A percentile compares a stretch with the other conserved stretches of the same genome.
These are phyloP conservation scores for Aureobasidium lini DNA, from an alignment of 2,329 filamentous ascomycete species.

Conservation along the genomic window DNA sequence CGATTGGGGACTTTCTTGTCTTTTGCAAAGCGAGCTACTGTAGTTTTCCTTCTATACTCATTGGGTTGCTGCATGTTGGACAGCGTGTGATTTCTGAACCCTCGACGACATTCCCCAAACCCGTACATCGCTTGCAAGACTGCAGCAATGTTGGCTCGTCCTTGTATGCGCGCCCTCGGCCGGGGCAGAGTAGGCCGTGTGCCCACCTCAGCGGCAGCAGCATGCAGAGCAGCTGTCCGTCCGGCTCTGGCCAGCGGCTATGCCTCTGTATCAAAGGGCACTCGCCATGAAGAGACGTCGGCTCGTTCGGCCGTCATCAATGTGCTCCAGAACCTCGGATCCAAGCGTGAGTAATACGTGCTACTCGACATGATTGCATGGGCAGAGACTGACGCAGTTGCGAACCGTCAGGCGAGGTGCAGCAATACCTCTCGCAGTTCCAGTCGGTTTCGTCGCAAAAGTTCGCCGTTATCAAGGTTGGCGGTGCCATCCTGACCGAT, in stretches of 20 bases:
- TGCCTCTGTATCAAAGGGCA: constrained; percentile 23
- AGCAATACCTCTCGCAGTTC: constrained; percentile 97
- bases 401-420: constrained; percentile 51
- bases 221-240: constrained; percentile 8
- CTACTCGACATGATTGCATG: not conserved
- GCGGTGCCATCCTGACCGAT: constrained; percentile 90
- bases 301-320: constrained; percentile 79
- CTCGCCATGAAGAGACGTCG: constrained; percentile 44
- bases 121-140: not conserved
- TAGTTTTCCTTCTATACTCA: not conserved
- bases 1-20: not conserved
- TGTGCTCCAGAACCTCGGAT: constrained; percentile 90
- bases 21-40: not conserved
- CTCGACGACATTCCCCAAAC: not conserved
- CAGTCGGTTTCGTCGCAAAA: constrained; percentile 93
- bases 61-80: constrained; percentile 13
- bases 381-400: not conserved
- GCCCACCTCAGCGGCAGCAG: not conserved
- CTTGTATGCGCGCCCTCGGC: constrained; percentile 9
- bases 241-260: constrained; percentile 16
- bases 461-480: constrained; percentile 97
- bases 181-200: constrained; percentile 3
- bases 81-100: not conserved
- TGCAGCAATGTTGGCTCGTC: constrained; percentile 11
- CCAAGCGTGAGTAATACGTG: constrained; percentile 56